Base-by-base conservation (phyloP, 345 rosid species). In the Citrus reticulata region DNA sequence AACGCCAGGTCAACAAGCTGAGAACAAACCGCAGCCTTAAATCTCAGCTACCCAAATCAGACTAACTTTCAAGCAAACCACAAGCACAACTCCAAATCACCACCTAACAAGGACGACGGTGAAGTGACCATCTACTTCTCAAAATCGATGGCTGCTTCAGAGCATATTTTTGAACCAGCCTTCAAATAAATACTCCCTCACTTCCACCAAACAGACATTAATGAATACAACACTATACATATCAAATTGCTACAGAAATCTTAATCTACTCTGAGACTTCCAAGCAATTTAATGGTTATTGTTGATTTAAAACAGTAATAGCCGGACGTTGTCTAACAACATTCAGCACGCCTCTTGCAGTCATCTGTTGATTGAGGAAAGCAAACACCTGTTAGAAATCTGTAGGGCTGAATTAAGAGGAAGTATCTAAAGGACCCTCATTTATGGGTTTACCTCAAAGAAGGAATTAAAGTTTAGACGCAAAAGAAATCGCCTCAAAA, bases 401-500 rank as follows among this genome's bases (percentile, higher is more conserved):
- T 7, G 57, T 11, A 46, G 25, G 59, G 16, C 73, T n/a, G 66
- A 35, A 62, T 65, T 35, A 25, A 32, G 46, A 71, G 68, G 37
- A 19, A 40, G 37, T 22, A 20, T 68, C 63, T 25, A 54, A 51
- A 76, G 20, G 57, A 42, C 11, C 58, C 6, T 55, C 55, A 70
- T 7, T 4, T 51, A 46, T 5, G 14, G 51, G 58, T 65, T 77
- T 80, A 93, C 99, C 98, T 96, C 98, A 27, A 92, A 94, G 87
- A 92, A 96, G 68, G 91, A 90, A 86, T 94, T 94, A 81, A 88
- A 94, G 85, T 96, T 94, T 59, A 94, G 87, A 20, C 93, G 98
- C 89, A 94, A 86, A 79, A 96, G 97, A 85, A 96, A 94, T 51
- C 97, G 95, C 77, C 99, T 91, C 71, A 94, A 91, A 81, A 91